Base-by-base conservation (phyloP, 129 eudicot species). In the Chrysanthemum makinoi region DNA sequence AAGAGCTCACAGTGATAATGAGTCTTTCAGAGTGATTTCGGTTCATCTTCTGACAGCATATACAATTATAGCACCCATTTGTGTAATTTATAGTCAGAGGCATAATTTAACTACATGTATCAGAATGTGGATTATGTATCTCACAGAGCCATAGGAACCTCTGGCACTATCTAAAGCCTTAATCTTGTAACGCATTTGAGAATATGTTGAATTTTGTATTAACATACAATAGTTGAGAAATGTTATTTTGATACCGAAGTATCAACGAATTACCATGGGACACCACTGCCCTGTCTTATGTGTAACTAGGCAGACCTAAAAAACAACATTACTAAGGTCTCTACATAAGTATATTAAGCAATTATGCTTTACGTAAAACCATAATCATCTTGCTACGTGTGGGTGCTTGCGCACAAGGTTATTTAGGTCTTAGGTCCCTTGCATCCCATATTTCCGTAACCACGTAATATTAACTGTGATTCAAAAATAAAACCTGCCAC, bases 11-110 rank as follows among this genome's bases (percentile, higher is more conserved):
- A 18, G 22, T 64, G 48, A 59, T 43, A 16, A 54, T 39, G n/a
- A n/a, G 10, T 64, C 54, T 33, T 50, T 73, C 39, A 35, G 56
- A 20, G 47, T 46, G 61, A 20, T 55, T 22, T 44, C 24, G 24
- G 22, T 65, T 65, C 72, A 52, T 65, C 71, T 74, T 64, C 19
- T 39, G 14, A 39, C 35, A 50, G 26, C 6, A 2, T 47, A 60
- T 12, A 10, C 78, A 65, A 53, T 51, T 48, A 54, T 65, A 75
- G 65, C 58, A 54, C 57, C 49, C 46, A 39, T 75, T 65, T 65
- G 17, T 49, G 16, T 43, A 16, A 46, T 24, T 28, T 56, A 53
- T 43, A 53, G 33, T 65, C 69, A 65, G 26, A 53, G 70, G 54
- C 30, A 19, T 39, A 53, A 53, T 17, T 39, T 33, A 51, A 53